Evolutionary conservation across 768 basidiomycete species (phyloP).

Genomic region (Suillus variegatus): DNA sequence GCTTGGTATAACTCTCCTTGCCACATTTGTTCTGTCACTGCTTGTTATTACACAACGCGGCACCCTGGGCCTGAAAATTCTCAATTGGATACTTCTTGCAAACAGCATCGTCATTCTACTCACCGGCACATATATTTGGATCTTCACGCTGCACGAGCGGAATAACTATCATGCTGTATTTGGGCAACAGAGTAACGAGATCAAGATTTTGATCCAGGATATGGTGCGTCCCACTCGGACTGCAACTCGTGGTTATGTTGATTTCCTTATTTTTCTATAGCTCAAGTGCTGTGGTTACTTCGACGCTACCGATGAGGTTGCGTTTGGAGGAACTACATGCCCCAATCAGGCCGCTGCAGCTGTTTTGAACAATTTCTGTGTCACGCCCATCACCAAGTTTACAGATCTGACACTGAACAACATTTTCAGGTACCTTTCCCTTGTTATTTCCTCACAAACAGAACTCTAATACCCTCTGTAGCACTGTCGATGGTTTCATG

Average conservation of each 20-base stretch:
- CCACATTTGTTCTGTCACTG: slow-evolving; percentile 72
- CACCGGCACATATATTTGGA: slow-evolving; percentile 79
- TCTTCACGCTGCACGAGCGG: slow-evolving; percentile 74
- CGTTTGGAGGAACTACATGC: slow-evolving; percentile 67
- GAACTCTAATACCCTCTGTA: slow-evolving; percentile 20
- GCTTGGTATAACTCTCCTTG: slow-evolving; percentile 64
- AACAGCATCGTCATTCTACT: slow-evolving; percentile 62
- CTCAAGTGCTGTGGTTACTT: slow-evolving; percentile 88
- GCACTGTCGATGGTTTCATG: slow-evolving; percentile 81
- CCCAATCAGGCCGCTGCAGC: slow-evolving; percentile 38
- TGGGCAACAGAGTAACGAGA: slow-evolving; percentile 43
- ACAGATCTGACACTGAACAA: slow-evolving; percentile 78
- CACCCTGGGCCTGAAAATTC: slow-evolving; percentile 66
- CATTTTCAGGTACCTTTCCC: slow-evolving; percentile 71
- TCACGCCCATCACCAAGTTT: slow-evolving; percentile 63
- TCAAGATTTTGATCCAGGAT: slow-evolving; percentile 68
- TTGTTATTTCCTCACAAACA: background rate
- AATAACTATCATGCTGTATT: slow-evolving; percentile 65
- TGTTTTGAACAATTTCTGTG: slow-evolving; percentile 59
- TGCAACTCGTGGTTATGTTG: background rate
- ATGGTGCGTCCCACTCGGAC: slow-evolving; percentile 45
- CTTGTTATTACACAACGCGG: slow-evolving; percentile 70
- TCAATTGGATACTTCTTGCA: slow-evolving; percentile 73
- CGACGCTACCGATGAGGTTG: slow-evolving; percentile 57
- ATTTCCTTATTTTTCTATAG: slow-evolving; percentile 37